phyloP scores from a whole-genome alignment of 345 rosid genomes.

The Lepidium sativum region DNA sequence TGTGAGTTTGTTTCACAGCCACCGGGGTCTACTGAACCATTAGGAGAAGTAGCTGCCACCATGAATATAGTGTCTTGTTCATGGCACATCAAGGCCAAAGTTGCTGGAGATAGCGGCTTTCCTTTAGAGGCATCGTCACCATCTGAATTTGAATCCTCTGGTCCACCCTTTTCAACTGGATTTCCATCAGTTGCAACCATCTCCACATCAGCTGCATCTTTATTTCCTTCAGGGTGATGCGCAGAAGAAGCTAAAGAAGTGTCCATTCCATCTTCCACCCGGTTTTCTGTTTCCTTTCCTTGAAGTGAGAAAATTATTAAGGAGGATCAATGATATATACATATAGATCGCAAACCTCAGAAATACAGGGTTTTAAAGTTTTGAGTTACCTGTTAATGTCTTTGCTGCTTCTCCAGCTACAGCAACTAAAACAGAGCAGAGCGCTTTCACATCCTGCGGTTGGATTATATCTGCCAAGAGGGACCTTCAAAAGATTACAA shows the following conservation, averaged over 20 bases:
- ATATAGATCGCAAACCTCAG: not conserved
- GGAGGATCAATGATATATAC: not conserved
- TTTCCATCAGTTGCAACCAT: conserved; percentile 42
- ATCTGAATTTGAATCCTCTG: conserved; percentile 43
- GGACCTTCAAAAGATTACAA: conserved; percentile 56
- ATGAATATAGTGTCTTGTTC: conserved; percentile 82
- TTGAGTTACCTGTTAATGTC: conserved; percentile 58
- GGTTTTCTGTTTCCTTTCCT: conserved; percentile 44
- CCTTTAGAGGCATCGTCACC: conserved; percentile 51
- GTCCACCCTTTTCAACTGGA: conserved; percentile 43
- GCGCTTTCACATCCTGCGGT: conserved; percentile 85
- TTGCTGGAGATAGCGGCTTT: conserved; percentile 94
- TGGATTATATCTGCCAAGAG: conserved; percentile 90
- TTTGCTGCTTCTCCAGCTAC: conserved; percentile 71
- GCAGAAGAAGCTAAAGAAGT: conserved; percentile 47
- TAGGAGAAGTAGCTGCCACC: conserved; percentile 61
- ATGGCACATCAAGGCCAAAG: conserved; percentile 97
- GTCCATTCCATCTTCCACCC: conserved; percentile 37
- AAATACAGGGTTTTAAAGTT: not conserved
- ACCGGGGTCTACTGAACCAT: conserved; percentile 37
- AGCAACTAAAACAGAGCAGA: conserved; percentile 90
- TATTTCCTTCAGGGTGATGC: conserved; percentile 38
- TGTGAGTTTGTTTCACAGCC: conserved; percentile 45
- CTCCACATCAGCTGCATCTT: conserved; percentile 32
- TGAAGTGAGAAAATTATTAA: conserved; percentile 32